Percentiles rank a stretch among this genome's conserved stretches.
Evolutionary conservation across 2,329 filamentous ascomycete species (phyloP).

Genomic region (Dactylellina haptotyla): DNA sequence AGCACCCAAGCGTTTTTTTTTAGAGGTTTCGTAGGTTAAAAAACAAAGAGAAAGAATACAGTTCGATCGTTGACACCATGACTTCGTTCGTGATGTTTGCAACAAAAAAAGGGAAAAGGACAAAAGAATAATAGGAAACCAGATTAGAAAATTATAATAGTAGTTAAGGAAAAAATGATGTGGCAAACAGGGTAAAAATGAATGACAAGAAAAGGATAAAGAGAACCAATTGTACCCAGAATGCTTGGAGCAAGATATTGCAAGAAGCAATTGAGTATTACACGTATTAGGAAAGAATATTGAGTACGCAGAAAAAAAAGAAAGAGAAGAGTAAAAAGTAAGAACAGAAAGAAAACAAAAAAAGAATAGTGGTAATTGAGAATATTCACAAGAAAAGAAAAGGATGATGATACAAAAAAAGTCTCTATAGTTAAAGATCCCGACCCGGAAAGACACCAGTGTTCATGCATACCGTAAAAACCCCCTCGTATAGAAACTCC

Average conservation of each 20-base stretch:
- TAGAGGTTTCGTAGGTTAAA: slow-evolving; percentile 7
- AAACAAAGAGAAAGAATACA: slow-evolving; percentile 24
- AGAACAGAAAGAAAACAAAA: no score
- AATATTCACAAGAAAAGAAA: slow-evolving; percentile 31
- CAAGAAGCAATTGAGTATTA: slow-evolving; percentile 32
- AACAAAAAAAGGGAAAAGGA: slow-evolving; percentile 9
- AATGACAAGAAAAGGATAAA: slow-evolving; percentile 44
- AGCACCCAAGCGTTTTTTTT: slow-evolving; percentile 29
- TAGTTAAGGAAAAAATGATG: slow-evolving; percentile 20
- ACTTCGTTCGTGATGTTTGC: slow-evolving; percentile 49
- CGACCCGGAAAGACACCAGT: slow-evolving; percentile 53
- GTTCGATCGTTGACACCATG: slow-evolving; percentile 50
- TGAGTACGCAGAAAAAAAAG: slow-evolving; percentile 36
- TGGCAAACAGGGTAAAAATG: slow-evolving; percentile 35
- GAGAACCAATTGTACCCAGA: slow-evolving; percentile 21
- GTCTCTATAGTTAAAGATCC: slow-evolving; percentile 54
- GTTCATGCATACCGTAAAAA: slow-evolving; percentile 53
- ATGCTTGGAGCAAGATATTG: slow-evolving; percentile 35
- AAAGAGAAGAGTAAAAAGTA: no score
- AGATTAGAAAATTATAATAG: slow-evolving; percentile 41
- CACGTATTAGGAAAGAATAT: slow-evolving; percentile 48
- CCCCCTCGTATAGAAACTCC: slow-evolving; percentile 54
- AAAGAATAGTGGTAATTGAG: slow-evolving; percentile 37
- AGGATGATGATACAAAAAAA: slow-evolving; percentile 38
- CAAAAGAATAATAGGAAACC: slow-evolving; percentile 25